Percentiles rank a stretch among this genome's conserved stretches.
Evolutionary conservation across 768 basidiomycete genomes (phyloP).

Genomic region (Harrya chromipes): DNA sequence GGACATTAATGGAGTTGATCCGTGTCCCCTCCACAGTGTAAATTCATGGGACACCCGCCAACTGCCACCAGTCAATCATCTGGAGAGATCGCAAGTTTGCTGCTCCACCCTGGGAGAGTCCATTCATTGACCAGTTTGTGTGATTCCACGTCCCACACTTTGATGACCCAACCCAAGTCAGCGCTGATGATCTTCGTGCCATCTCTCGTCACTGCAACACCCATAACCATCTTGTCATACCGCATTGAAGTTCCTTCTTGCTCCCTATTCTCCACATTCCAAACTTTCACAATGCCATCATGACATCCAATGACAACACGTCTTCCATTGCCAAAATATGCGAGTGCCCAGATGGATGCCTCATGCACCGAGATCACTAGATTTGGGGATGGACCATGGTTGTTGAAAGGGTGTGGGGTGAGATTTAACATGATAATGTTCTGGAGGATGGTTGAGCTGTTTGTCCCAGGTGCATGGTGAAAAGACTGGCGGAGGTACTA

Average conservation of each 20-base stretch:
- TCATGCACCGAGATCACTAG: too few species aligned
- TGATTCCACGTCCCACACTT: not conserved
- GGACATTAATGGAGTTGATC: too few species aligned
- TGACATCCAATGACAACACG: not conserved
- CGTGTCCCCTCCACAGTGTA: not conserved
- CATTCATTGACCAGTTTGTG: not conserved
- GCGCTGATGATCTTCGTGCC: not conserved
- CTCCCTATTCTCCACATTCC: not conserved
- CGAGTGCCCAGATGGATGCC: too few species aligned
- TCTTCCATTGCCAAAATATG: conserved; percentile 1
- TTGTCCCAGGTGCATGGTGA: too few species aligned
- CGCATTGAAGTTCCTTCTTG: not conserved
- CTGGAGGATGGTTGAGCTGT: too few species aligned
- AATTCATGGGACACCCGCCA: not conserved
- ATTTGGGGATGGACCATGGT: too few species aligned
- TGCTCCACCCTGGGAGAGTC: not conserved
- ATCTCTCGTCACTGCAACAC: not conserved
- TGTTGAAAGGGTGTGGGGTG: too few species aligned
- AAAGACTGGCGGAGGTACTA: too few species aligned
- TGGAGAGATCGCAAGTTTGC: not conserved
- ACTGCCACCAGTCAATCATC: not conserved
- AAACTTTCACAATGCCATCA: not conserved
- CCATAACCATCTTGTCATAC: not conserved
- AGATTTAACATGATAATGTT: too few species aligned
- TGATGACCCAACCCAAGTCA: not conserved